Base-by-base conservation (phyloP, 1,284 basidiomycete genomes). In the Chondrostereum purpureum region DNA sequence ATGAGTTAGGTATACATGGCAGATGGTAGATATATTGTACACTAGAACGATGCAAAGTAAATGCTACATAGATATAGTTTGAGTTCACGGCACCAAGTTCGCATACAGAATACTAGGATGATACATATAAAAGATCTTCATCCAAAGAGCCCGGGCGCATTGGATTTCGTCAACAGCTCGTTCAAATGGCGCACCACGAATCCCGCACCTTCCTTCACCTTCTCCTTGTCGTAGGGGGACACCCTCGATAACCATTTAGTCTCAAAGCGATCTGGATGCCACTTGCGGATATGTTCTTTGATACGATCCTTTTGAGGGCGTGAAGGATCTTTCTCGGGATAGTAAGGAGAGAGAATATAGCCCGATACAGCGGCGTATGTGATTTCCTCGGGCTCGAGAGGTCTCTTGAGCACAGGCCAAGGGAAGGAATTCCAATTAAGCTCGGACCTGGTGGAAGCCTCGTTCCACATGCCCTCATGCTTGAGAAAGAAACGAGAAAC, bases 381-480 rank as follows among this genome's bases (percentile, higher is more conserved):
- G 50, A 88, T 66, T 3, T 83, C 80, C 33, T 83, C 80, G 6
- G 77, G 71, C 20, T 56, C 59, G 18, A 59, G 66, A 3, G 81
- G 78, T 35, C 64, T 65, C 57, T 68, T 75, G 55, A 84, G 66
- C 63, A 77, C 67, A 1, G 85, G 84, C 84, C 84, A 88, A 17
- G 85, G 84, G 53, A 88, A 77, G 51, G 71, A 70, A 27, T 71
- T 64, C 81, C 81, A 85, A 17, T 58, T 63, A 33, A 73, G 58
- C 48, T 65, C 61, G 10, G 39, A 41, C 12, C 19, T 39, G 20
- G 55, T 53, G 41, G 58, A 53, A 3, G 61, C 53, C 49, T 65
- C 66, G 27, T 62, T 59, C 83, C 83, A 85, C 44, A 73, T 72
- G 22, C 66, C 65, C 37, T 80, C 78, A 58, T 84, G 81, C 33